Base-by-base conservation (phyloP, 1,284 basidiomycete genomes). In the Grifola frondosa region DNA sequence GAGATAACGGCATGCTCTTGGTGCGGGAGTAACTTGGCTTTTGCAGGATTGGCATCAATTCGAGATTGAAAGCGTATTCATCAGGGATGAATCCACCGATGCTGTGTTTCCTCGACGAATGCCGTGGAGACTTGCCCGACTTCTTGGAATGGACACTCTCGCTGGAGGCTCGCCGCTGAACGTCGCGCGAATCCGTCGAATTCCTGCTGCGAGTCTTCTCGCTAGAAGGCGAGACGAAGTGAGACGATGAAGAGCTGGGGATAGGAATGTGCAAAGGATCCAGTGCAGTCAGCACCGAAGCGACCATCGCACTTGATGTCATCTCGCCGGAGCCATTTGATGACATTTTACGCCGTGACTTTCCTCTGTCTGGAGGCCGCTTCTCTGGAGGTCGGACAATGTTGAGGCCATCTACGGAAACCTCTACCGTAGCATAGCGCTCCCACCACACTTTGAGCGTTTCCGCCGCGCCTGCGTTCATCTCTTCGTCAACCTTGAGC, bases 401-500 rank as follows among this genome's bases (percentile, higher is more conserved):
- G 31, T 61, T 70, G 45, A 88, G 66, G 19, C 58, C 56, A 19
- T 59, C 54, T 34, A 83, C 53, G 3, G 70, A 63, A n/a, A 61
- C 68, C 48, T 81, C 78, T 30, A 84, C 77, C 44, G 84, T 82
- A 15, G 60, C 68, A 77, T 80, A 88, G 13, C 87, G 67, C 29
- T 66, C 64, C 60, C 71, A 70, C 86, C 86, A 89, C 9, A 88
- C 81, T 0, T 68, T 67, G 28, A 79, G 57, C n/a, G 85, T 88
- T 65, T 87, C 82, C 31, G 71, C 73, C 11, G 73, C 73, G 6
- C 80, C 81, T 1, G 73, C 78, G 46, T 81, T 82, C 59, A 78
- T 69, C 67, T 88, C 86, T 6, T 81, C 84, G 29, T 88, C 85
- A 9, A 88, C 81, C 26, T 78, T 71, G 30, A 90, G 67, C 54